phyloP scores from a whole-genome alignment of 208 protist species.

The Trypanosoma caninum region DNA sequence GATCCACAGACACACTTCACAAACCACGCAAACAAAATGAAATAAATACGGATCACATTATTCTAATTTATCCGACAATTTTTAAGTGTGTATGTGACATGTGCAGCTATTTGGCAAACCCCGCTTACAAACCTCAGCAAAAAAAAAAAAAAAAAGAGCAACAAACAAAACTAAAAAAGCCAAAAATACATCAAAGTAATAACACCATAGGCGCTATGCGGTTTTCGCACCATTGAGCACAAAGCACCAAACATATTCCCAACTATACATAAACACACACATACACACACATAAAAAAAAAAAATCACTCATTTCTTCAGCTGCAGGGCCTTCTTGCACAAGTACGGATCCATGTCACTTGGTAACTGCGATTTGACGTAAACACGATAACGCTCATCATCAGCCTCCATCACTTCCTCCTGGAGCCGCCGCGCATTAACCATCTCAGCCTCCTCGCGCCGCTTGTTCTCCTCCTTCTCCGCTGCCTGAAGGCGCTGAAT shows the following conservation, averaged over 20 bases:
- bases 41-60: too few relatives aligned
- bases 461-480: conserved; percentile 59
- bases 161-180: neutral
- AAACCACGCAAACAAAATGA: too few relatives aligned
- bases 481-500: conserved; percentile 66
- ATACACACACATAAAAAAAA: neutral
- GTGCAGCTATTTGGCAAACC: neutral
- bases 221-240: neutral
- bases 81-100: too few relatives aligned
- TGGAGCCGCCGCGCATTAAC: conserved; percentile 31
- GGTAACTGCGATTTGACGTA: conserved; percentile 74
- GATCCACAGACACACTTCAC: too few relatives aligned
- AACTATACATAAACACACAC: neutral
- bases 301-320: conserved; percentile 16
- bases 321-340: conserved; percentile 52
- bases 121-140: neutral
- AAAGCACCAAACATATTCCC: neutral
- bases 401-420: conserved; percentile 33
- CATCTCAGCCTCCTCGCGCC: conserved; percentile 32
- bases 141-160: neutral
- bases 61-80: too few relatives aligned
- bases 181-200: neutral
- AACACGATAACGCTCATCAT: conserved; percentile 46
- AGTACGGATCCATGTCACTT: conserved; percentile 41
- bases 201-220: too few relatives aligned